Conservation (phyloP, 2,329 filamentous ascomycete species). For the Ophiostoma montium region DNA sequence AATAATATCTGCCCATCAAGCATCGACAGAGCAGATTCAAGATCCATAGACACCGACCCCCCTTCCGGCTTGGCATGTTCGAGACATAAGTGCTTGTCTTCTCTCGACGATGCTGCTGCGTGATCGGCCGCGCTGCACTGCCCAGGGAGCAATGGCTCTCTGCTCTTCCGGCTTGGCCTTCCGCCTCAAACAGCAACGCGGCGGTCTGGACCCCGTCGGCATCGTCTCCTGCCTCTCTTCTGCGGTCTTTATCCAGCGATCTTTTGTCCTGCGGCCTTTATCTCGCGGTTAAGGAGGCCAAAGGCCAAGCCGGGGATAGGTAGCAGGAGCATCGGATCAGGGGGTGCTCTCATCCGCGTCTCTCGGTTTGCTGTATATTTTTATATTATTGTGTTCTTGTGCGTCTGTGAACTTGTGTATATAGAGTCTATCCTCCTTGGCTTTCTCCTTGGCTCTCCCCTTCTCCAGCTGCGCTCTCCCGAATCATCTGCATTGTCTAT, state of each 20-base stretch:
- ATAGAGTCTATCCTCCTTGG: not conserved
- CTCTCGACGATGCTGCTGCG: no score
- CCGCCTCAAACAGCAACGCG: not conserved
- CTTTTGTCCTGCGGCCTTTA: no score
- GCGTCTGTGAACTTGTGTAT: not conserved
- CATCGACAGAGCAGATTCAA: no score
- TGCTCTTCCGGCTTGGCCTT: not conserved
- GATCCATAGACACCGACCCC: no score
- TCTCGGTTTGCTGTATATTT: no score
- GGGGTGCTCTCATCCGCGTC: no score
- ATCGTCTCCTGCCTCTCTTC: not conserved
- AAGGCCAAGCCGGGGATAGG: no score
- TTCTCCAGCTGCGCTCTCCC: constrained; percentile 9
- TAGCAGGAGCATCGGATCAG: no score
- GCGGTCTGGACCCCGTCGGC: not conserved
- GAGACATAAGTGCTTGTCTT: not conserved
- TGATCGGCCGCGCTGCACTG: not conserved
- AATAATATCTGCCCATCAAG: no score
- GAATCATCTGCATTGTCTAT: not conserved
- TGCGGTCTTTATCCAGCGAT: no score
- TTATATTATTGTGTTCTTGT: not conserved
- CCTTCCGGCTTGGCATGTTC: not conserved
- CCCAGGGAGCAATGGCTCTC: not conserved
- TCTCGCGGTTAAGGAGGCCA: no score
- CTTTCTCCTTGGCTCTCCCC: not conserved